phyloP scores from a whole-genome alignment of 139 green algal genomes.

The Marvania coccoides region DNA sequence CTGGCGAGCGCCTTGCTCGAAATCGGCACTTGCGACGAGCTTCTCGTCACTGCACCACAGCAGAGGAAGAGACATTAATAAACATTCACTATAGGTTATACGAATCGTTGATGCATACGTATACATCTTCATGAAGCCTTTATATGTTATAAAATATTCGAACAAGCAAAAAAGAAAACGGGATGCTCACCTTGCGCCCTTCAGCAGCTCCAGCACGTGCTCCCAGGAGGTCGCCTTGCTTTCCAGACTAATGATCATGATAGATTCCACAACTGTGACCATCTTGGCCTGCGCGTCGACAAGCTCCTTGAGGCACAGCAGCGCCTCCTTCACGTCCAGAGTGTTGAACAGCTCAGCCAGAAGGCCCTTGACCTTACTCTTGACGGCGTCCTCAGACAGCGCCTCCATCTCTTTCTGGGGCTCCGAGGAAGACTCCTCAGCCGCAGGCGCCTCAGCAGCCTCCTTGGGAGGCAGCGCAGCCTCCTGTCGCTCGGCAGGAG shows the following conservation, averaged over 20 bases:
- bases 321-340: conserved; percentile 20
- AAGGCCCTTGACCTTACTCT: conserved; percentile 13
- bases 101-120: too few relatives aligned
- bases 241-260: conserved; percentile 15
- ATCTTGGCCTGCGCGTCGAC: conserved; percentile 4
- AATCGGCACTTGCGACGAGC: neutral
- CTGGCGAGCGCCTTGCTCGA: conserved; percentile 2
- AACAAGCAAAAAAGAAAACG: neutral
- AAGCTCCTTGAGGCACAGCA: conserved; percentile 21
- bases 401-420: neutral
- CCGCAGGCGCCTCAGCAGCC: neutral
- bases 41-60: neutral
- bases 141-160: too few relatives aligned
- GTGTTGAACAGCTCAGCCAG: conserved; percentile 19
- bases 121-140: too few relatives aligned
- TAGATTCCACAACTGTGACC: conserved; percentile 8
- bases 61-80: neutral
- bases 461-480: neutral
- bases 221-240: conserved; percentile 20
- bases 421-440: neutral
- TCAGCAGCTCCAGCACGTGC: conserved; percentile 4
- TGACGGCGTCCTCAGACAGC: conserved; percentile 9
- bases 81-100: neutral
- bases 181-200: neutral
- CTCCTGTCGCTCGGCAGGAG: neutral